A percentile compares a stretch with the other conserved stretches of the same genome.
phyloP scores from a whole-genome alignment of 2,329 filamentous ascomycete species.

The Hysterium pulicare region DNA sequence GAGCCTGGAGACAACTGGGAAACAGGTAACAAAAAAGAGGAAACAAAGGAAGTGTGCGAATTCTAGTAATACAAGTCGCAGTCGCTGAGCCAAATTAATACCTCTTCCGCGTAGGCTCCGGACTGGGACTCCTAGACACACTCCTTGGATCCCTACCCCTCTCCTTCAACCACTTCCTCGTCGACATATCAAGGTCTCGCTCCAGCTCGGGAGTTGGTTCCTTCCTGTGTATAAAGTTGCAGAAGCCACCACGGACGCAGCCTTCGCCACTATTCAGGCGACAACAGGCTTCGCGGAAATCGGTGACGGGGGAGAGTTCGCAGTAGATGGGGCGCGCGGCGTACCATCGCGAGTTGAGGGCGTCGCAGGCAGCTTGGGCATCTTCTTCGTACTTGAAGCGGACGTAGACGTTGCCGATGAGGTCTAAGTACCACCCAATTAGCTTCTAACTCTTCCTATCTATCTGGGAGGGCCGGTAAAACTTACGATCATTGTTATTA shows the following conservation, averaged over 20 bases:
- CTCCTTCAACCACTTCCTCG: conserved; percentile 93
- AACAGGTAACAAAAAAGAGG: too few relatives aligned
- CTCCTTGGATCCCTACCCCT: conserved; percentile 82
- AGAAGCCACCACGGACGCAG: conserved; percentile 93
- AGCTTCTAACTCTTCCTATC: background rate
- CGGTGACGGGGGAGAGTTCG: conserved; percentile 93
- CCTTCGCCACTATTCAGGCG: conserved; percentile 91
- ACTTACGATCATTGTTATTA: conserved; percentile 95
- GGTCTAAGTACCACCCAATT: conserved; percentile 53
- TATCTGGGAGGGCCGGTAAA: conserved; percentile 1
- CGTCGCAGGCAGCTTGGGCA: conserved; percentile 89
- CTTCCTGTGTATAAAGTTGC: conserved; percentile 99
- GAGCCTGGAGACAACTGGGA: too few relatives aligned
- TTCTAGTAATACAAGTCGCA: background rate
- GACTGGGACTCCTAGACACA: conserved; percentile 76
- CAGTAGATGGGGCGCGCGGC: conserved; percentile 96
- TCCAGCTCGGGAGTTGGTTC: conserved; percentile 88
- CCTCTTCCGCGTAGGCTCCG: conserved; percentile 74
- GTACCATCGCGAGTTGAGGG: conserved; percentile 94
- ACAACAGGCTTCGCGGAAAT: conserved; percentile 97
- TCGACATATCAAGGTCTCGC: conserved; percentile 77
- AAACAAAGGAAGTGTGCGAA: background rate
- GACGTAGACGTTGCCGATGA: conserved; percentile 98
- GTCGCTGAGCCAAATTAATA: too few relatives aligned
- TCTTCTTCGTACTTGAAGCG: conserved; percentile 99